A percentile compares a stretch with the other conserved stretches of the same genome.
Conservation (phyloP, 2,329 filamentous ascomycete species). For the Diplocarpon mali region DNA sequence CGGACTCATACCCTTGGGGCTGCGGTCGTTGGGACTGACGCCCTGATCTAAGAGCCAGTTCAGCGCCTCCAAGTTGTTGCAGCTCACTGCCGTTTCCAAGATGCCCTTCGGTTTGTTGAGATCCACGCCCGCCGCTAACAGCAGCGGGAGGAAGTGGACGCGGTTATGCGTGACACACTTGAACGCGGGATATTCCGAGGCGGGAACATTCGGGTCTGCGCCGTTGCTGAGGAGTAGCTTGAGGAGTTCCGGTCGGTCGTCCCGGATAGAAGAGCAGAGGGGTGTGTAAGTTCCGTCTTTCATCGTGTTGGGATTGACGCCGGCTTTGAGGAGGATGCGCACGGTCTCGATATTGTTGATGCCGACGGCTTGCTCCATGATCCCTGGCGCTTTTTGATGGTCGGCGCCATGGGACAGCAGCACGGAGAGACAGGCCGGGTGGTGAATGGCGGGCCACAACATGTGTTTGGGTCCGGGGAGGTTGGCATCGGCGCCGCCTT, state of each 20-base stretch:
- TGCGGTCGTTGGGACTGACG: constrained; percentile 49
- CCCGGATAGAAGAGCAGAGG: constrained; percentile 56
- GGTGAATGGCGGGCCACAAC: constrained; percentile 53
- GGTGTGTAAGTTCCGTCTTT: constrained; percentile 60
- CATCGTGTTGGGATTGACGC: constrained; percentile 48
- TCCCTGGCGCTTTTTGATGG: constrained; percentile 45
- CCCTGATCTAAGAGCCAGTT: constrained; percentile 49
- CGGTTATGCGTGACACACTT: constrained; percentile 59
- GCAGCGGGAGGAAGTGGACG: constrained; percentile 45
- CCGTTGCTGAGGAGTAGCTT: constrained; percentile 43
- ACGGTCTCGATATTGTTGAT: constrained; percentile 54
- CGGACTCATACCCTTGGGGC: constrained; percentile 45
- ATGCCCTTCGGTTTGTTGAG: constrained; percentile 52
- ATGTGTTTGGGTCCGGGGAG: constrained; percentile 58
- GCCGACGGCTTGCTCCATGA: constrained; percentile 53
- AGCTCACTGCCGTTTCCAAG: constrained; percentile 50
- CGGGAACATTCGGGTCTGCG: constrained; percentile 41
- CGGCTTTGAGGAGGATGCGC: constrained; percentile 43
- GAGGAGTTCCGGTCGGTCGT: constrained; percentile 52
- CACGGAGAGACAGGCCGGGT: constrained; percentile 45
- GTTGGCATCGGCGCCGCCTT: constrained; percentile 55
- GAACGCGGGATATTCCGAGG: constrained; percentile 54
- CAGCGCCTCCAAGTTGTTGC: constrained; percentile 50
- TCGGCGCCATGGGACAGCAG: constrained; percentile 50
- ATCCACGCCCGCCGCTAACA: constrained; percentile 50